These are phyloP conservation scores for Pueraria montana DNA, from an alignment of 306 rosid species.

Conservation along the genomic window DNA sequence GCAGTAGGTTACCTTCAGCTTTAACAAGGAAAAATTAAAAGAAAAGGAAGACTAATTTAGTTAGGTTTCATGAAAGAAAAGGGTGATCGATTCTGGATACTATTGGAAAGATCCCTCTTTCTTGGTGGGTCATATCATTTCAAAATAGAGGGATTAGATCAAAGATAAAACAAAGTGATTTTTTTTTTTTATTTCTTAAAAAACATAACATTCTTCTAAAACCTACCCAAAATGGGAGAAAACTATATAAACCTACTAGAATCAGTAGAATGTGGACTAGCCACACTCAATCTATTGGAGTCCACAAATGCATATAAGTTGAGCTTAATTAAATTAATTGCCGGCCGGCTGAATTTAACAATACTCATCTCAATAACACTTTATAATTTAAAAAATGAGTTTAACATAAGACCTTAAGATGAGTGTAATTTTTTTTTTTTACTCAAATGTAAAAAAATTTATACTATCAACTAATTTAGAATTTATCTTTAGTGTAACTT, in stretches of 20 bases:
- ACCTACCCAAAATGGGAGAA: not conserved
- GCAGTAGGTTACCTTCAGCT: too few relatives aligned
- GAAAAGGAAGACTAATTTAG: not conserved
- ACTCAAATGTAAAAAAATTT: too few relatives aligned
- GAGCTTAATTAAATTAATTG: not conserved
- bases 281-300: constrained; percentile 7
- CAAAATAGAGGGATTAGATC: constrained; percentile 14
- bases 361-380: not conserved
- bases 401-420: too few relatives aligned
- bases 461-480: too few relatives aligned
- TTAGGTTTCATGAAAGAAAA: not conserved
- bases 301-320: not conserved
- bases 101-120: not conserved
- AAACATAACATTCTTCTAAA: not conserved
- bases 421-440: too few relatives aligned
- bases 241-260: not conserved
- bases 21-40: too few relatives aligned
- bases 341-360: not conserved
- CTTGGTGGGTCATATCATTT: not conserved
- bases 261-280: constrained; percentile 10
- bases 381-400: too few relatives aligned
- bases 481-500: too few relatives aligned
- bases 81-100: not conserved
- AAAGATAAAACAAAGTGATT: not conserved
- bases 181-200: not conserved